Base-by-base conservation (phyloP, 2,329 filamentous ascomycete genomes). In the Fusarium beomiforme region DNA sequence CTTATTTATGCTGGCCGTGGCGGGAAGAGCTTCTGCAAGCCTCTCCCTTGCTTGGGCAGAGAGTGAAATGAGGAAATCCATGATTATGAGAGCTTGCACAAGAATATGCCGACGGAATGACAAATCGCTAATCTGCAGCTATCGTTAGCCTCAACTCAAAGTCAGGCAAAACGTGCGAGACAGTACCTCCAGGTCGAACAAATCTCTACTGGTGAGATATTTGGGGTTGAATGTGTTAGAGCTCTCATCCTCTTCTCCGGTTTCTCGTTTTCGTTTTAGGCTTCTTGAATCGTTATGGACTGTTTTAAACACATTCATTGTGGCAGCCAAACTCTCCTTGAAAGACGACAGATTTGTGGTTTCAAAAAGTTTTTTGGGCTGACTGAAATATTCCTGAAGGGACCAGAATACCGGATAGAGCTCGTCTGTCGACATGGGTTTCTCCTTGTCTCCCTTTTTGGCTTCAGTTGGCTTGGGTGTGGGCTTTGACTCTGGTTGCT, bases 381-480 rank as follows among this genome's bases (percentile, higher is more conserved):
- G 92, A 43, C 95, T 97, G 81, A 99, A 99, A 69, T 90, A 93
- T 69, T 95, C 88, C 79, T 99, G 96, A 13, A 99, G 82, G 13
- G 93, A 92, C 96, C 96, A 99, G 79, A 99, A 98, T 3, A 95
- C 85, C 1, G 95, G 92, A 79, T 99, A 99, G 4, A 99, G 85
- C 2, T 88, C 83, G 75, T 95, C 90, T 24, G 91, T 86, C 60
- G 70, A 93, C 89, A 50, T 92, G 82, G 16, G 84, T 79, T 64
- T 86, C 21, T 71, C 69, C 42, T 72, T 86, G n/a, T 88, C 85
- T 9, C 80, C 79, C 49, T 84, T 83, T 65, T 85, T 85, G 16
- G 80, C 21, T 13, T 75, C 80, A 21, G 85, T 83, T 8, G 81
- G 81, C 74, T 87, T 89, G 13, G 79, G 41, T 4, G 64, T 55